Percentiles rank a stretch among this genome's conserved stretches.
Conservation (phyloP, 345 rosid species). For the Hypericum androsaemum region DNA sequence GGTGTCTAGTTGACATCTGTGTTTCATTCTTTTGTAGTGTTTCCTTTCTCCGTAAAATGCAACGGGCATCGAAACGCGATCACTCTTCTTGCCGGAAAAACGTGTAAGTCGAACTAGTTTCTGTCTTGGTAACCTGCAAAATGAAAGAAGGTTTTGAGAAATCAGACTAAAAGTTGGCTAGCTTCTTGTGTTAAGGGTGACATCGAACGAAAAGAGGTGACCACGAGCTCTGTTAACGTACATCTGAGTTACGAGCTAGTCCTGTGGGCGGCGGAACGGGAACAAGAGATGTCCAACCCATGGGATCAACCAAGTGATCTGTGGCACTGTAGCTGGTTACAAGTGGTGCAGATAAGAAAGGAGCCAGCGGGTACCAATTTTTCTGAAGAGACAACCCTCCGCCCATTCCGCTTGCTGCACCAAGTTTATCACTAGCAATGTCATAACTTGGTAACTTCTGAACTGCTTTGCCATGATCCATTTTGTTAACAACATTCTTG, state of each 20-base stretch:
- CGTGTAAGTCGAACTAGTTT: conserved; percentile 50
- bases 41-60: background rate
- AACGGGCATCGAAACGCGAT: conserved; percentile 2
- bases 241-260: conserved; percentile 61
- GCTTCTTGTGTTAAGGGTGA: background rate
- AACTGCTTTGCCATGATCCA: conserved; percentile 66
- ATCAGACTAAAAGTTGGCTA: background rate
- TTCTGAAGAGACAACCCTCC: conserved; percentile 66
- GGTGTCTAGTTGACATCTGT: too few species aligned
- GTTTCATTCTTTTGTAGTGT: too few species aligned
- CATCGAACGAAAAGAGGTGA: background rate
- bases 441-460: conserved; percentile 56
- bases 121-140: conserved; percentile 57
- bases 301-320: conserved; percentile 71
- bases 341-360: conserved; percentile 79
- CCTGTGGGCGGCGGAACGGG: conserved; percentile 73
- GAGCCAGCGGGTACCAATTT: conserved; percentile 61
- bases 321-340: conserved; percentile 63
- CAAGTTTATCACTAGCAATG: conserved; percentile 36
- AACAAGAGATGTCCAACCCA: conserved; percentile 69
- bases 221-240: conserved; percentile 14
- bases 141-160: background rate
- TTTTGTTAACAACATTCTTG: conserved; percentile 55
- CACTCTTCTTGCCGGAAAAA: conserved; percentile 48
- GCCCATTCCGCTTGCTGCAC: conserved; percentile 46